Evolutionary conservation across 495 filamentous ascomycete species (phyloP).

Genomic region (Trichoderma erinaceum): DNA sequence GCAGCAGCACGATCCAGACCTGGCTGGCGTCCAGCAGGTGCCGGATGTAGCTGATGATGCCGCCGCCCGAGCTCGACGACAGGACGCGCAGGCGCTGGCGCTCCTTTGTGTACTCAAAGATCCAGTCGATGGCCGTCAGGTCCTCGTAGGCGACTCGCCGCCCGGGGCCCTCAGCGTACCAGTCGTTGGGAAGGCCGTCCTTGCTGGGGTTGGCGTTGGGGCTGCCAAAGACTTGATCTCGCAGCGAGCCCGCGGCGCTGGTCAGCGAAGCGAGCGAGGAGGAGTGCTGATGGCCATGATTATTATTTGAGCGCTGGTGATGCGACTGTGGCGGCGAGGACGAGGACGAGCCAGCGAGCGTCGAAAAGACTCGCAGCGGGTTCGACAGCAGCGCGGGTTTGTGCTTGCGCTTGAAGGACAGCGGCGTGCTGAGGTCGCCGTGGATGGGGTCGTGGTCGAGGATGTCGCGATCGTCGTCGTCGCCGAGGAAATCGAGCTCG

Average conservation of each 20-base stretch:
- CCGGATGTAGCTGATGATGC: conserved; percentile 60
- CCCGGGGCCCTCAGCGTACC: conserved; percentile 88
- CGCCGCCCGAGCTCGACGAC: conserved; percentile 58
- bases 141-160: conserved; percentile 92
- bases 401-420: conserved; percentile 80
- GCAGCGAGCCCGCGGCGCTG: conserved; percentile 13
- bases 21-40: conserved; percentile 77
- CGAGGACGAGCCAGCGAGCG: conserved; percentile 45
- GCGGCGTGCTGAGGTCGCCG: conserved; percentile 47
- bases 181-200: conserved; percentile 65
- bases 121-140: conserved; percentile 98
- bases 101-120: conserved; percentile 97
- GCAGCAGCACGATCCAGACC: conserved; percentile 81
- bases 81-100: conserved; percentile 76
- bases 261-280: neutral
- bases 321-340: conserved; percentile 16
- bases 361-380: conserved; percentile 49
- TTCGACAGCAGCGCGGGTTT: conserved; percentile 48
- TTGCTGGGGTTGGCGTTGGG: conserved; percentile 37
- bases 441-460: conserved; percentile 46
- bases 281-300: conserved; percentile 9
- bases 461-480: conserved; percentile 24
- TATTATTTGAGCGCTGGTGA: neutral
- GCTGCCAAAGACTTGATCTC: neutral
- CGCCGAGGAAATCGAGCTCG: conserved; percentile 41